Conservation (phyloP, 73 alveolate genomes). For the Paramecium sonneborni region DNA sequence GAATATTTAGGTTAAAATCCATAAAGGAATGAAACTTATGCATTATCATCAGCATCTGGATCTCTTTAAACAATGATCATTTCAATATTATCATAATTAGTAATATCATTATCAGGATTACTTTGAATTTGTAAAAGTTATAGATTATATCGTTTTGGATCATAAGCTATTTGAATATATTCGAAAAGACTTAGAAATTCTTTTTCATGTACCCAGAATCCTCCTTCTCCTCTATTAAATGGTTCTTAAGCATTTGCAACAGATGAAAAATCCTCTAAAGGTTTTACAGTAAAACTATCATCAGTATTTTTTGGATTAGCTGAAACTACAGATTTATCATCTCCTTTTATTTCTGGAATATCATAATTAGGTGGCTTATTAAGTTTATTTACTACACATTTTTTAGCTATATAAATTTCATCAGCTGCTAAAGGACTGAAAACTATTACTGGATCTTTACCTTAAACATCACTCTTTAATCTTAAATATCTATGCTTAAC, state of each 20-base stretch:
- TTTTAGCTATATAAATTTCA: slow-evolving; percentile 81
- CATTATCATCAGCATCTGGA: slow-evolving; percentile 52
- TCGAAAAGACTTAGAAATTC: slow-evolving; percentile 81
- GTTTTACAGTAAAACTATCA: slow-evolving; percentile 53
- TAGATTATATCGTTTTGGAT: slow-evolving; percentile 71
- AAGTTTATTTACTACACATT: slow-evolving; percentile 71
- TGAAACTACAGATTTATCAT: slow-evolving; percentile 61
- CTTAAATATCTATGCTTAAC: slow-evolving; percentile 69
- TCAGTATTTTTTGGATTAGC: slow-evolving; percentile 15
- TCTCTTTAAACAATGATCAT: slow-evolving; percentile 56
- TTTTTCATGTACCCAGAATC: slow-evolving; percentile 81
- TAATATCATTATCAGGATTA: slow-evolving; percentile 48
- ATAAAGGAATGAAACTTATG: slow-evolving; percentile 43
- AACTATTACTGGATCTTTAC: slow-evolving; percentile 72
- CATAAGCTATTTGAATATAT: slow-evolving; percentile 75
- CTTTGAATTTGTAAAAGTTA: slow-evolving; percentile 26
- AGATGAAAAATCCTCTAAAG: slow-evolving; percentile 66
- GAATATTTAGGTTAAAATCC: slow-evolving; percentile 67
- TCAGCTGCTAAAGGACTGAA: slow-evolving; percentile 77
- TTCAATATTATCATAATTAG: slow-evolving; percentile 56
- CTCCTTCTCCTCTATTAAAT: slow-evolving; percentile 84
- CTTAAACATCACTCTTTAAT: slow-evolving; percentile 75
- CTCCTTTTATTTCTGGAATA: slow-evolving; percentile 61
- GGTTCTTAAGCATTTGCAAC: slow-evolving; percentile 70
- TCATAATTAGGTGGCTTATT: slow-evolving; percentile 73